Conservation (phyloP, 805 yeast species). For the Pichia pseudocactophila region DNA sequence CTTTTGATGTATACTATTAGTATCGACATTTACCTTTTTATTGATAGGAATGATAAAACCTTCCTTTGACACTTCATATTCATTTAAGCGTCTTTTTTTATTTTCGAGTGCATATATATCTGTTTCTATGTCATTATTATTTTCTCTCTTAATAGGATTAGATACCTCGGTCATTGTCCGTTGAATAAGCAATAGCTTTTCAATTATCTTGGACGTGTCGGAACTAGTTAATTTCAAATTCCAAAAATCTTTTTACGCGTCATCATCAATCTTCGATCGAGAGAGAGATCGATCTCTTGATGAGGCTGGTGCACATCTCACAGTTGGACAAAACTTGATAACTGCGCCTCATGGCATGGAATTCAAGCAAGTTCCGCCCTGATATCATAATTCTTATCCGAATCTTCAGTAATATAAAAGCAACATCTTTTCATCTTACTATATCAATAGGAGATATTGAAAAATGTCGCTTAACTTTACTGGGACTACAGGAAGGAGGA, state of each 20-base stretch:
- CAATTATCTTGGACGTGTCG: background rate
- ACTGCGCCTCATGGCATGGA: no score
- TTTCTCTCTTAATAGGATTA: constrained; percentile 5
- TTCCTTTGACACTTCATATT: constrained; percentile 11
- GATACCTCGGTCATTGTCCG: background rate
- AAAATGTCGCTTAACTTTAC: constrained; percentile 28
- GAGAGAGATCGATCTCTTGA: no score
- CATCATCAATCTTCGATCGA: background rate
- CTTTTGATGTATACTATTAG: constrained; percentile 22
- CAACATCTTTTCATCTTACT: no score
- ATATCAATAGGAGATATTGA: no score
- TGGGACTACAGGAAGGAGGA: constrained; percentile 26
- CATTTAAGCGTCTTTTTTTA: constrained; percentile 9
- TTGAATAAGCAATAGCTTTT: no score
- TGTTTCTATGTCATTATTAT: background rate
- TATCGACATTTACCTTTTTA: constrained; percentile 14
- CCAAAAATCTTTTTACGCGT: background rate
- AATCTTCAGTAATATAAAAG: no score
- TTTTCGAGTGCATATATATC: constrained; percentile 9
- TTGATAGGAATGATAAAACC: constrained; percentile 27
- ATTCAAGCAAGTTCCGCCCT: no score
- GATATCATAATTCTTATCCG: no score
- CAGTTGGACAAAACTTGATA: no score
- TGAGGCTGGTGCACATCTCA: no score
- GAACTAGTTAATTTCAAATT: background rate